These are phyloP conservation scores for Suillus weaverae DNA, from an alignment of 768 basidiomycete genomes.

Conservation along the genomic window DNA sequence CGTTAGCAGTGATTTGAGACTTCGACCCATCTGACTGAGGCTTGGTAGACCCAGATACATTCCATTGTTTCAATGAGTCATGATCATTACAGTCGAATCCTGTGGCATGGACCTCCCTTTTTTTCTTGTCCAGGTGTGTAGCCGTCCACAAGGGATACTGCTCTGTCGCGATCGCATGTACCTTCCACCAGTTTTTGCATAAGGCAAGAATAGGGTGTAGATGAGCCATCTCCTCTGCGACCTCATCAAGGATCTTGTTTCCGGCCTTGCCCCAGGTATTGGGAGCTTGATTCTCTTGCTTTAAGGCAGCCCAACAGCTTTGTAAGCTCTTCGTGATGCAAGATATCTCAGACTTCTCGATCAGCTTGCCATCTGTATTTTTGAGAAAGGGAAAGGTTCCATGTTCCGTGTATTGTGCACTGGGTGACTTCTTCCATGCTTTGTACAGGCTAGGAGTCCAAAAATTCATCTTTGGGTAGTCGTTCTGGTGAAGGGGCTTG, in stretches of 20 bases:
- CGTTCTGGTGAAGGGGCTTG: background rate
- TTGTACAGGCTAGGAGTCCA: background rate
- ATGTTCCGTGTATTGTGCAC: background rate
- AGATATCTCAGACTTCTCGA: background rate
- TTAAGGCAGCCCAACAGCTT: background rate
- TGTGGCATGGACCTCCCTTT: too few relatives aligned
- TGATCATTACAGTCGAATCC: too few relatives aligned
- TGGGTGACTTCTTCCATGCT: background rate
- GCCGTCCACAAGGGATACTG: background rate
- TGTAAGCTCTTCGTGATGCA: background rate
- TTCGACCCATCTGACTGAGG: too few relatives aligned
- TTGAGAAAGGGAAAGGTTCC: background rate
- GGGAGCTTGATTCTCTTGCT: background rate
- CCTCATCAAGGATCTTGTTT: background rate
- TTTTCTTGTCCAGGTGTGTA: too few relatives aligned
- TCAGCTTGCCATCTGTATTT: background rate
- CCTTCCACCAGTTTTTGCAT: background rate
- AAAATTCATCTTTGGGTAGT: background rate
- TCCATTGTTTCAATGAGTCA: too few relatives aligned
- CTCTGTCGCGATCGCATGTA: background rate
- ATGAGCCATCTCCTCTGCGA: background rate
- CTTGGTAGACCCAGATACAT: too few relatives aligned
- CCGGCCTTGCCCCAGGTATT: background rate
- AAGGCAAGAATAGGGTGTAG: background rate
- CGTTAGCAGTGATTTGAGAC: too few relatives aligned